Conservation (phyloP, 768 basidiomycete genomes). For the Hortiboletus campestris region DNA sequence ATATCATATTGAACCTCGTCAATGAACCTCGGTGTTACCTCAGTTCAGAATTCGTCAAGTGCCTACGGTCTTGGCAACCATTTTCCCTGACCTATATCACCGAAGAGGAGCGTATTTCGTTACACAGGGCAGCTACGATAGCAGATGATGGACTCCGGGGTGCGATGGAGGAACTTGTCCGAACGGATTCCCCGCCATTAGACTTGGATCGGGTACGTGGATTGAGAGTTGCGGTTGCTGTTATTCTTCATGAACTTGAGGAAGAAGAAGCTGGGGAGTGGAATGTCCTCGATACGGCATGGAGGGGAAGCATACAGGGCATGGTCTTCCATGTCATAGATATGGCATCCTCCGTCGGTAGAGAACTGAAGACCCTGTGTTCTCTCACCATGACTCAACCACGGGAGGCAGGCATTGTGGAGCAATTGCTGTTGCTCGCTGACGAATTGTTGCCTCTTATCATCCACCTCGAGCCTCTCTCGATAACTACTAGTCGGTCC, state of each 20-base stretch:
- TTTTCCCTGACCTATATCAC: slow-evolving; percentile 61
- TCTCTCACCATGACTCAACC: slow-evolving; percentile 37
- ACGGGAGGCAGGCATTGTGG: slow-evolving; percentile 41
- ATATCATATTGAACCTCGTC: slow-evolving; percentile 59
- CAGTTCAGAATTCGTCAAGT: slow-evolving; percentile 54
- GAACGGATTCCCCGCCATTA: slow-evolving; percentile 31
- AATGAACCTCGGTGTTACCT: slow-evolving; percentile 61
- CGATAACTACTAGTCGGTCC: slow-evolving; percentile 51
- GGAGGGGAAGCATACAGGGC: slow-evolving; percentile 59
- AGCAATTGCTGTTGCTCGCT: slow-evolving; percentile 53
- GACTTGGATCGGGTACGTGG: slow-evolving; percentile 52
- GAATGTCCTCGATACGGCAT: slow-evolving; percentile 53
- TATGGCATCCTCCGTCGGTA: slow-evolving; percentile 44
- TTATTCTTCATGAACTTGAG: slow-evolving; percentile 52
- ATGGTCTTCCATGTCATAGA: slow-evolving; percentile 57
- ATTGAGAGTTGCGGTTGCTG: slow-evolving; percentile 60
- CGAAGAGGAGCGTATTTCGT: slow-evolving; percentile 54
- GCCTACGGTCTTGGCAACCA: slow-evolving; percentile 59
- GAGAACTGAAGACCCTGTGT: slow-evolving; percentile 57
- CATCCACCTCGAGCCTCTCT: slow-evolving; percentile 42
- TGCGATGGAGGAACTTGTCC: slow-evolving; percentile 59
- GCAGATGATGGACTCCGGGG: slow-evolving; percentile 64
- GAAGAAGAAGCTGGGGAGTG: slow-evolving; percentile 54
- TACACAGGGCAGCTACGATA: slow-evolving; percentile 64
- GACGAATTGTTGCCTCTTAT: slow-evolving; percentile 56